A percentile compares a stretch with the other conserved stretches of the same genome.
These are phyloP conservation scores for Chlamydomonas schloesseri DNA, from an alignment of 139 green algal species.

Conservation along the genomic window DNA sequence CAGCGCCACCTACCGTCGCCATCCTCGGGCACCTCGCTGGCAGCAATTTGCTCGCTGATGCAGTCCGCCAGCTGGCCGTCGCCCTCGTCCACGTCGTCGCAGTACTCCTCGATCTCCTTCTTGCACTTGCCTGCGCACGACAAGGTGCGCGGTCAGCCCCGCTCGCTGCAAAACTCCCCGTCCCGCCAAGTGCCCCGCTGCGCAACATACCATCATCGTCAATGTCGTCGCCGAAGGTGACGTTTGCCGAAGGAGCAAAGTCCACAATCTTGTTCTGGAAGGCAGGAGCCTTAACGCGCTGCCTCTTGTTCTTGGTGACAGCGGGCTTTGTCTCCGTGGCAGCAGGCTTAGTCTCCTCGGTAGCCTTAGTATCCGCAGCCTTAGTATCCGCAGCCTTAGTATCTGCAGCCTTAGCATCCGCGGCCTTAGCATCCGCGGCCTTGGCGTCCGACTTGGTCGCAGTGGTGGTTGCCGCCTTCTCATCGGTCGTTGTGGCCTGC, in stretches of 20 bases:
- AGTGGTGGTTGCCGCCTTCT: not conserved
- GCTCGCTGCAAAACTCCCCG: too few species aligned
- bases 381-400: not conserved
- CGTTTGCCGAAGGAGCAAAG: conserved; percentile 51
- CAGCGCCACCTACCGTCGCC: conserved; percentile 39
- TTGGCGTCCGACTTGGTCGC: not conserved
- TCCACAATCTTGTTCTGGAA: conserved; percentile 39
- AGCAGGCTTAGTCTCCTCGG: not conserved
- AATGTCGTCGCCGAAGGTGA: conserved; percentile 61
- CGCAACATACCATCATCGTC: conserved; percentile 52
- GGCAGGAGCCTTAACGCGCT: not conserved
- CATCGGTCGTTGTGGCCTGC: not conserved
- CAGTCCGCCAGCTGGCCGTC: conserved; percentile 73
- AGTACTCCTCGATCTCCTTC: conserved; percentile 74
- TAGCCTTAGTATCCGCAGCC: not conserved
- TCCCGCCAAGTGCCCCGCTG: not conserved
- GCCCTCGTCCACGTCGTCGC: conserved; percentile 67
- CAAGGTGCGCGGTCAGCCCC: not conserved
- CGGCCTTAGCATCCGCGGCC: not conserved
- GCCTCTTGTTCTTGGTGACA: not conserved
- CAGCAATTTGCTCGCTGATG: conserved; percentile 73
- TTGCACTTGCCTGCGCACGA: conserved; percentile 70
- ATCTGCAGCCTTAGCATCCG: not conserved
- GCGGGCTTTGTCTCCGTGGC: not conserved
- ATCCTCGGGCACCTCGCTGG: conserved; percentile 42